Base-by-base conservation (phyloP, 2,329 filamentous ascomycete species). In the Orbilia blumenaviensis region DNA sequence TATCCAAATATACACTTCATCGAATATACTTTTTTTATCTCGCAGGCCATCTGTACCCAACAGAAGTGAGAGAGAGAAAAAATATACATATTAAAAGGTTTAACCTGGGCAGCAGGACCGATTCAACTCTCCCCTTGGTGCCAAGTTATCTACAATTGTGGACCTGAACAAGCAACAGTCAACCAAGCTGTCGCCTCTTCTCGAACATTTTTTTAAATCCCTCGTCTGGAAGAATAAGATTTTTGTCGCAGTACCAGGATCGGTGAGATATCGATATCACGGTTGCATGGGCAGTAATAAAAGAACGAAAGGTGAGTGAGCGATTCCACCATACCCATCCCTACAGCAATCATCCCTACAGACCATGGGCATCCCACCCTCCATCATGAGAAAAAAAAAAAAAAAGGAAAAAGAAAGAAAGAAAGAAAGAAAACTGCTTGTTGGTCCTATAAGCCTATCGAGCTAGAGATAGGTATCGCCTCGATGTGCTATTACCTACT, bases 191-290 rank as follows among this genome's bases (percentile, higher is more conserved):
- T 21, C 29, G 21, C n/a, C 25, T 36, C 48, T 46, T 36, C 23
- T 36, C 50, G 52, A 56, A 38, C 32, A 50, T 25, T 46, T 23
- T 7, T 27, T 60, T 60, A 60, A 76, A 76, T 76, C 72, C 72
- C 72, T 76, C 72, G 71, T 63, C 63, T 68, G 56, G 63, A 75
- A 75, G 71, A 75, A 75, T 68, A 56, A 56, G 32, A 16, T 36
- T 48, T 21, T n/a, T 46, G 21, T 16, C 27, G 38, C 52, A 62
- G 27, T 46, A 34, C 71, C 12, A 52, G 71, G 71, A 64, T 68
- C 50, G 38, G 61, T 62, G 27, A 34, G 50, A 64, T 63, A 72
- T 72, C 67, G 67, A 60, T 66, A 63, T 74, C 69, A 74, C 18
- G 61, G 50, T 64, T 64, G 60, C 48, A 44, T 38, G 29, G 23